phyloP scores from a whole-genome alignment of 495 filamentous ascomycete species.

The Aspergillus heteromorphus region DNA sequence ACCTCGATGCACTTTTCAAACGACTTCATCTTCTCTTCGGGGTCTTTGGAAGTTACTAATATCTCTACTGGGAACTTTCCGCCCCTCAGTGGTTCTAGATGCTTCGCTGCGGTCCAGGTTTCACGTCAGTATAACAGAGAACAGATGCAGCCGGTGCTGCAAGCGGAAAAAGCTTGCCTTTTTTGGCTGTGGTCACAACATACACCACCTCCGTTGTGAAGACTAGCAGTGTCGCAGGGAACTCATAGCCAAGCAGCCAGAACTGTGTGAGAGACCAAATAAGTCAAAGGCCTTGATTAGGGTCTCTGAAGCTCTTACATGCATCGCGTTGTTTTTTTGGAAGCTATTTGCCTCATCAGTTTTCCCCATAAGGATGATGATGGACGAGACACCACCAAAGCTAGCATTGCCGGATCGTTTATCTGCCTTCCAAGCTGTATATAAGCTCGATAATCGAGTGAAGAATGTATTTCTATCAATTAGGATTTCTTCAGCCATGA shows the following conservation, averaged over 20 bases:
- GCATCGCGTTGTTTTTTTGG: constrained; percentile 91
- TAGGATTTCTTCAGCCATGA: constrained; percentile 64
- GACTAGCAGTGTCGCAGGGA: constrained; percentile 89
- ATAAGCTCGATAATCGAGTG: constrained; percentile 79
- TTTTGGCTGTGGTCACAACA: constrained; percentile 93
- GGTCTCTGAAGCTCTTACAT: constrained; percentile 54
- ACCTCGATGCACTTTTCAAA: constrained; percentile 74
- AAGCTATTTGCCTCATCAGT: constrained; percentile 78
- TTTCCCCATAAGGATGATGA: constrained; percentile 89
- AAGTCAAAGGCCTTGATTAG: neutral
- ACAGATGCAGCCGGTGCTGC: neutral
- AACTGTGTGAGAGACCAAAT: constrained; percentile 50
- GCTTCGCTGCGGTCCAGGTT: constrained; percentile 59
- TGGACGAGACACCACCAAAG: constrained; percentile 78
- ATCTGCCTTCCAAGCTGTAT: constrained; percentile 90
- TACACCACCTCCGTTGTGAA: constrained; percentile 83
- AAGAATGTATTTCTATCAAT: constrained; percentile 92
- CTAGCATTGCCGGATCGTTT: constrained; percentile 71
- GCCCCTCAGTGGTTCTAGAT: constrained; percentile 86
- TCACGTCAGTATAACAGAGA: neutral
- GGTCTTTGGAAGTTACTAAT: constrained; percentile 82
- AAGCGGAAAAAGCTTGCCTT: constrained; percentile 54
- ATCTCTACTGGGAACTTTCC: constrained; percentile 89
- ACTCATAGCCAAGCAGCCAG: constrained; percentile 98
- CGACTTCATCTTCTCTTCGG: constrained; percentile 78